These are phyloP conservation scores for Pilaira anomala DNA, from an alignment of 192 early-diverging fungal genomes.

Conservation along the genomic window DNA sequence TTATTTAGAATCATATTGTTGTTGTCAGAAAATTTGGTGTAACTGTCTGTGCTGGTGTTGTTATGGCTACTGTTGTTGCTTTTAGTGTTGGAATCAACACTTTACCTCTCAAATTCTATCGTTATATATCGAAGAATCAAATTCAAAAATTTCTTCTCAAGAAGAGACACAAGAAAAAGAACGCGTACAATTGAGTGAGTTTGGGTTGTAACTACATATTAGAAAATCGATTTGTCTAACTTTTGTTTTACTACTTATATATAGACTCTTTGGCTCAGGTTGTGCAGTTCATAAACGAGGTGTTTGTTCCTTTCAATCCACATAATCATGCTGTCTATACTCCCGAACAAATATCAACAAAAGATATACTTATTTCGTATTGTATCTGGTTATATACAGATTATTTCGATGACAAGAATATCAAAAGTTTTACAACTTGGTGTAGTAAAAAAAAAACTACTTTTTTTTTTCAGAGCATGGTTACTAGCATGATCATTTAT, in stretches of 20 bases:
- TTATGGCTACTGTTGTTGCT: too few relatives aligned
- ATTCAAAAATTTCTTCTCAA: slow-evolving; percentile 2
- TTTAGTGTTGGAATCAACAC: slow-evolving; percentile 4
- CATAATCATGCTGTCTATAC: slow-evolving; percentile 1
- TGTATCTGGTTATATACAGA: slow-evolving; percentile 9
- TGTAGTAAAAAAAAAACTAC: slow-evolving; percentile 1
- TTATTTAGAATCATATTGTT: too few relatives aligned
- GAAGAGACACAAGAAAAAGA: slow-evolving; percentile 2
- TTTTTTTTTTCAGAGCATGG: neutral
- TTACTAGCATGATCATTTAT: slow-evolving; percentile 6
- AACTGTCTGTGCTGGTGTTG: too few relatives aligned
- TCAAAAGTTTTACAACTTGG: slow-evolving; percentile 3
- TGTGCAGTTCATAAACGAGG: slow-evolving; percentile 6
- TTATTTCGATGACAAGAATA: slow-evolving; percentile 1
- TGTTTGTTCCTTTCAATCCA: neutral
- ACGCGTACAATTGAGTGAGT: slow-evolving; percentile 3
- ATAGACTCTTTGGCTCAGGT: slow-evolving; percentile 8
- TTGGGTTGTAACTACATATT: slow-evolving; percentile 2
- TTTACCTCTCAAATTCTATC: neutral
- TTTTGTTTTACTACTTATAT: slow-evolving; percentile 1
- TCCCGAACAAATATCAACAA: slow-evolving; percentile 6
- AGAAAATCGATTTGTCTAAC: neutral
- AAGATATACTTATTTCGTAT: neutral
- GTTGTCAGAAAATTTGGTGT: too few relatives aligned
- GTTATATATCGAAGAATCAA: slow-evolving; percentile 8